Base-by-base conservation (phyloP, 2,329 filamentous ascomycete genomes). In the Colletotrichum zoysiae region DNA sequence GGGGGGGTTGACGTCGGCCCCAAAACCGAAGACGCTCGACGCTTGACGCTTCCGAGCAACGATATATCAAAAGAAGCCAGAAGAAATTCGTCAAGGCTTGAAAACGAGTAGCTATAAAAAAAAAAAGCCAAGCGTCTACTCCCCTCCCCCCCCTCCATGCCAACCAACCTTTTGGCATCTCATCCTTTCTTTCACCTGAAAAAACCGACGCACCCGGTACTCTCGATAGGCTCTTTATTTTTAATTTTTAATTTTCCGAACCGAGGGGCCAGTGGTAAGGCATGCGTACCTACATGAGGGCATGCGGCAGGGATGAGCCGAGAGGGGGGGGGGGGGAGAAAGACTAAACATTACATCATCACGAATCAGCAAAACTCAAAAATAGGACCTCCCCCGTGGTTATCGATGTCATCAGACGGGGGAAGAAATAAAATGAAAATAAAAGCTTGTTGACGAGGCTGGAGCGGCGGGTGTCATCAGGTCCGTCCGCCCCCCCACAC, bases 291-390 rank as follows among this genome's bases (percentile, higher is more conserved):
- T 14, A 11, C 35, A 38, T 2, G 40, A 14, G 8, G 42, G 44
- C 42, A 9, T 9, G 8, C 44, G 44, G 44, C 18, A 46, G 44
- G 20, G 12, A n/a, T 5, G 20, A 3, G 5, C 20, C 5, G 30
- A 5, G 30, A 30, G 30, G 3, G 30, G 30, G 30, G 30, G 3
- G 30, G 30, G 30, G 30, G 30, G 30, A 30, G 18, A 53, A 53
- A 53, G 50, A 33, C n/a, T n/a, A 57, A n/a, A 57, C 9, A 7
- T 40, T 51, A 62, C 59, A 35, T 42, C 33, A 51, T 51, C 20
- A 38, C 46, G 48, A 62, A 62, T 51, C 59, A 40, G 59, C 23
- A 53, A 33, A 33, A 9, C 14, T 20, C 30, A 51, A 33, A 20
- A 44, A 46, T n/a, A 46, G n/a, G 50, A 51, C 38, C 44, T 51